phyloP scores from a whole-genome alignment of 768 basidiomycete species.

The Rossbeevera mucosa region DNA sequence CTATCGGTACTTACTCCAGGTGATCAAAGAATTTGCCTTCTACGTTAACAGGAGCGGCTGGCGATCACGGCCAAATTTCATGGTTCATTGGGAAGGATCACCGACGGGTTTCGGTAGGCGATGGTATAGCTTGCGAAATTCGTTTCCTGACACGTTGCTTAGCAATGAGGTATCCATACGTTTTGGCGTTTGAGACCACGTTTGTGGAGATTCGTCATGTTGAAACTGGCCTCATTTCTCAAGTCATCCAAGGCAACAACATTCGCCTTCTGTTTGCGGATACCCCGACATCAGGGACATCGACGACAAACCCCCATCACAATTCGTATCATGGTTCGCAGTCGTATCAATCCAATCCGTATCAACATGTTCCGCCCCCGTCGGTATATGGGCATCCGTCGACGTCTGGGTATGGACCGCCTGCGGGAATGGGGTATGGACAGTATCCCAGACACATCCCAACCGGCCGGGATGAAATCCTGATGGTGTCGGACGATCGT shows the following conservation, averaged over 20 bases:
- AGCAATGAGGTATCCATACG: slow-evolving; percentile 96
- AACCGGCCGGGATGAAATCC: slow-evolving; percentile 73
- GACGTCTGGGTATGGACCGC: slow-evolving; percentile 25
- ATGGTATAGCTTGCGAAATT: neutral
- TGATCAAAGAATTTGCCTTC: slow-evolving; percentile 84
- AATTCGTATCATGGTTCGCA: slow-evolving; percentile 33
- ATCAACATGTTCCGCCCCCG: slow-evolving; percentile 25
- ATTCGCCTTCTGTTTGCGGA: slow-evolving; percentile 90
- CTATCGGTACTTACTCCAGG: slow-evolving; percentile 5
- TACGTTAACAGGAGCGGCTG: slow-evolving; percentile 97
- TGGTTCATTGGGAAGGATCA: slow-evolving; percentile 94
- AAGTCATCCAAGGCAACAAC: slow-evolving; percentile 93
- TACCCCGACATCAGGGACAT: slow-evolving; percentile 81
- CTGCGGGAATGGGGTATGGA: slow-evolving; percentile 31
- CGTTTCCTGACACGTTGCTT: slow-evolving; percentile 12
- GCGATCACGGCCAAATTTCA: slow-evolving; percentile 85
- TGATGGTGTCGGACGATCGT: slow-evolving; percentile 87
- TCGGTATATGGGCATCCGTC: slow-evolving; percentile 26
- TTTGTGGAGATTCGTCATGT: slow-evolving; percentile 97
- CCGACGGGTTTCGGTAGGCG: slow-evolving; percentile 89
- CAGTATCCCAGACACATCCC: slow-evolving; percentile 45
- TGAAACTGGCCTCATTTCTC: slow-evolving; percentile 84
- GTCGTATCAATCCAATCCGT: slow-evolving; percentile 29
- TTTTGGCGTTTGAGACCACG: slow-evolving; percentile 92
- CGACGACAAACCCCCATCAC: slow-evolving; percentile 40